A percentile compares a stretch with the other conserved stretches of the same genome.
Evolutionary conservation across 1,284 basidiomycete genomes (phyloP).

Genomic region (Cronartium quercuum): DNA sequence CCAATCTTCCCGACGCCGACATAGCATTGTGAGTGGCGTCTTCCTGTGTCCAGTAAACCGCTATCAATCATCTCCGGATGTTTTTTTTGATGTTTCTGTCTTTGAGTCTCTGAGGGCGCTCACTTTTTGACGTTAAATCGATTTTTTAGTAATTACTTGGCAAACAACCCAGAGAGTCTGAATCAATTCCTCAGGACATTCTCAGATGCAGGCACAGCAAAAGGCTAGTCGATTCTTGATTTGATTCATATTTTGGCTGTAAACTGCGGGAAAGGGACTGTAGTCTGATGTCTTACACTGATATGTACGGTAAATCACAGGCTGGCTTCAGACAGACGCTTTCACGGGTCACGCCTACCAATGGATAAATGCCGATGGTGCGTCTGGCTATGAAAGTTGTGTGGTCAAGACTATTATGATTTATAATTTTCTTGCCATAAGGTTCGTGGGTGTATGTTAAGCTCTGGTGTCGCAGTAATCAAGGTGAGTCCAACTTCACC

Average conservation of each 20-base stretch:
- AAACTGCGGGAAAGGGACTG: not conserved
- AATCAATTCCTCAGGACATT: slow-evolving; percentile 22
- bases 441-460: slow-evolving; percentile 32
- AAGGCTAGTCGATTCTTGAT: not conserved
- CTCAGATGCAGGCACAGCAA: slow-evolving; percentile 18
- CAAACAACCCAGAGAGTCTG: slow-evolving; percentile 23
- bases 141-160: slow-evolving; percentile 20
- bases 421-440: not conserved
- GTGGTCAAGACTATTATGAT: too few relatives aligned
- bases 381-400: too few relatives aligned
- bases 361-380: slow-evolving; percentile 28
- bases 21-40: slow-evolving; percentile 21
- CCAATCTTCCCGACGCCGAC: slow-evolving; percentile 11
- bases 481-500: slow-evolving; percentile 12
- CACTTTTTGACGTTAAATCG: not conserved
- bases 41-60: too few relatives aligned
- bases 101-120: not conserved
- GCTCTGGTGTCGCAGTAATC: slow-evolving; percentile 5
- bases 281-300: not conserved
- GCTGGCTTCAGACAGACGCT: slow-evolving; percentile 24
- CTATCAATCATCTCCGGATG: too few relatives aligned
- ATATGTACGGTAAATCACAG: not conserved
- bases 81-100: not conserved
- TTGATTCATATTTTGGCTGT: not conserved
- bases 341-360: slow-evolving; percentile 17